phyloP scores from a whole-genome alignment of 2,329 filamentous ascomycete genomes.

The Cordyceps pruinosa region DNA sequence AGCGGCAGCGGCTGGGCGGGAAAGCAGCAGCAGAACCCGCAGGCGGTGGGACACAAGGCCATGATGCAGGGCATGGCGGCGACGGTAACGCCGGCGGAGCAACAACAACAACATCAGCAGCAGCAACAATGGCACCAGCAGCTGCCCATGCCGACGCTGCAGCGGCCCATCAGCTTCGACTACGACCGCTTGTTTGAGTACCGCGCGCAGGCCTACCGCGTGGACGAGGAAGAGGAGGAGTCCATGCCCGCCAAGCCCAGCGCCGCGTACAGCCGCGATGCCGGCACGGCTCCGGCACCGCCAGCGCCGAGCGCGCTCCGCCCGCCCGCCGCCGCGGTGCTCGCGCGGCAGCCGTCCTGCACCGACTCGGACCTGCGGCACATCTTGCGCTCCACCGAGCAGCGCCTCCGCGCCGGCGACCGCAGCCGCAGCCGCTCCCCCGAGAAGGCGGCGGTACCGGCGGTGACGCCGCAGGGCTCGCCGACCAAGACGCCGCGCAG shows the following conservation, averaged over 20 bases:
- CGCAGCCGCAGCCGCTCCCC: slow-evolving; percentile 22
- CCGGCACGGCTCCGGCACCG: neutral
- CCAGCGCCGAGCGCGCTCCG: neutral
- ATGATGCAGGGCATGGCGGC: neutral
- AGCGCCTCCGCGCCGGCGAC: slow-evolving; percentile 37
- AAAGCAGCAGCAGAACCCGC: slow-evolving; percentile 20
- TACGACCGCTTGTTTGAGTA: neutral
- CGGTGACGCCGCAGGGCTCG: slow-evolving; percentile 22
- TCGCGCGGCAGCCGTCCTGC: neutral
- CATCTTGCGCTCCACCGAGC: slow-evolving; percentile 47
- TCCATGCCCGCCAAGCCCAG: neutral
- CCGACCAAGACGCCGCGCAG: slow-evolving; percentile 18
- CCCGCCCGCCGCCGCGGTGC: neutral
- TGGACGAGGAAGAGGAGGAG: neutral
- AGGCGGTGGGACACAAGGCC: neutral
- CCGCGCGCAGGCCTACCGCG: neutral
- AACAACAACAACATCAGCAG: neutral
- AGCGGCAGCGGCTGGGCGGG: slow-evolving; percentile 24
- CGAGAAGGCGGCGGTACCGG: slow-evolving; percentile 21
- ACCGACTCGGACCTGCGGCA: slow-evolving; percentile 43
- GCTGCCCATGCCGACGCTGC: slow-evolving; percentile 11
- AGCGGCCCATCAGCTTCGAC: neutral
- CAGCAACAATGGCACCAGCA: slow-evolving; percentile 12
- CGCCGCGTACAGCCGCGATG: neutral
- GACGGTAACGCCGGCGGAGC: neutral